Evolutionary conservation across 805 yeast genomes (phyloP).

Genomic region (Kluyveromyces lactis): DNA sequence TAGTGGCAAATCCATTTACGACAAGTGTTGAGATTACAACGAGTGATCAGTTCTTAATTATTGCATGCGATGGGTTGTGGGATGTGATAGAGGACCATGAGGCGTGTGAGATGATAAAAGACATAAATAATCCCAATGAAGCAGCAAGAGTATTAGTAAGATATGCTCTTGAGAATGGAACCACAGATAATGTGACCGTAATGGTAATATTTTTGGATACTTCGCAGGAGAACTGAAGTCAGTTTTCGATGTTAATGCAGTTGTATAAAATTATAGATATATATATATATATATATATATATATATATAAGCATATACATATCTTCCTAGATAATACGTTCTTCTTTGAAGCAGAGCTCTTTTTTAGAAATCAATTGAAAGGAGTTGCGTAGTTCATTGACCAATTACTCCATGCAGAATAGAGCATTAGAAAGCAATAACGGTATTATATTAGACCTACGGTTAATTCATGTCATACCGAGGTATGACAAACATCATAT

Average conservation of each 20-base stretch:
- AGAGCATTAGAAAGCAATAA: too few species aligned
- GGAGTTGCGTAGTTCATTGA: too few species aligned
- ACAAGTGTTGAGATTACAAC: slow-evolving; percentile 67
- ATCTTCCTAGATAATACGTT: too few species aligned
- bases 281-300: too few species aligned
- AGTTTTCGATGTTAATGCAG: background rate
- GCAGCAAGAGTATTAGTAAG: slow-evolving; percentile 65
- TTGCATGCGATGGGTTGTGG: slow-evolving; percentile 98
- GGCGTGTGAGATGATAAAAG: slow-evolving; percentile 66
- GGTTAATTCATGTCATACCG: too few species aligned
- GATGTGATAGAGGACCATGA: slow-evolving; percentile 81
- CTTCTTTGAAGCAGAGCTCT: too few species aligned
- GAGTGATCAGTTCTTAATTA: slow-evolving; percentile 67
- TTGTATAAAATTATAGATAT: too few species aligned
- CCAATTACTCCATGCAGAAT: too few species aligned
- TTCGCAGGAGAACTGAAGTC: background rate
- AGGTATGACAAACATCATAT: too few species aligned
- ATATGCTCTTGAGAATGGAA: slow-evolving; percentile 66
- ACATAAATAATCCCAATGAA: slow-evolving; percentile 45
- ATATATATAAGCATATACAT: slow-evolving; percentile 2
- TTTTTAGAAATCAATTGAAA: too few species aligned
- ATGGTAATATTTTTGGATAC: slow-evolving; percentile 57
- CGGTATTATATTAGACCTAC: too few species aligned
- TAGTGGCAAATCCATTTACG: slow-evolving; percentile 86
- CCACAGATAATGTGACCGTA: slow-evolving; percentile 88